These are phyloP conservation scores for Syncephalastrum contaminatum DNA, from an alignment of 371 early-diverging fungal species.

Conservation along the genomic window DNA sequence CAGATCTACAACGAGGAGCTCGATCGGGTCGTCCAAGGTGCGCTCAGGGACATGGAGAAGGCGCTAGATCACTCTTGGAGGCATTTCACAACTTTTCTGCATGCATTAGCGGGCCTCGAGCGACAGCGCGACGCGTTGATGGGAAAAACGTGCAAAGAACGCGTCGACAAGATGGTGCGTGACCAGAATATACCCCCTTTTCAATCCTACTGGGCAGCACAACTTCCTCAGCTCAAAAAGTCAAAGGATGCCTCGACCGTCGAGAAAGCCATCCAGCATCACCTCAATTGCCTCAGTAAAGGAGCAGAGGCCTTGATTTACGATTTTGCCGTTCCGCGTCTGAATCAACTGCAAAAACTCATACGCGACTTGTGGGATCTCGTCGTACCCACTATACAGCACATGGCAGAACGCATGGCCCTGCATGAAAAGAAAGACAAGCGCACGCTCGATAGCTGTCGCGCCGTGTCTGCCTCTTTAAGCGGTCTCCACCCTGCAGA, in stretches of 20 bases:
- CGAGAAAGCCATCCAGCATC: conserved; percentile 49
- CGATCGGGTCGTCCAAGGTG: conserved; percentile 32
- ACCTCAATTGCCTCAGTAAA: conserved; percentile 37
- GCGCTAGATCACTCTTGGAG: conserved; percentile 42
- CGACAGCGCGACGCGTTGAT: conserved; percentile 32
- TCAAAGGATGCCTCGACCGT: conserved; percentile 40
- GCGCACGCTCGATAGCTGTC: conserved; percentile 19
- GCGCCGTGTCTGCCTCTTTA: conserved; percentile 23
- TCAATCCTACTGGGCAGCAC: conserved; percentile 28
- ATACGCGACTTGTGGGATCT: conserved; percentile 36
- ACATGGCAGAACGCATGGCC: conserved; percentile 41
- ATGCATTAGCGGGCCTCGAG: conserved; percentile 34
- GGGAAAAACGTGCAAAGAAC: conserved; percentile 33
- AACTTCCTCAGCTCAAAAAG: conserved; percentile 6
- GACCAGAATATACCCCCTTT: conserved; percentile 29
- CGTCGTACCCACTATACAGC: conserved; percentile 37
- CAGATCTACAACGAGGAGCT: conserved; percentile 67
- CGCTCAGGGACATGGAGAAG: conserved; percentile 35
- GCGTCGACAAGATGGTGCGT: conserved; percentile 29
- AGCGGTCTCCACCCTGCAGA: conserved; percentile 22
- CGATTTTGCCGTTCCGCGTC: conserved; percentile 29
- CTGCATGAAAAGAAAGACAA: conserved; percentile 19
- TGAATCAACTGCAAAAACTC: conserved; percentile 24
- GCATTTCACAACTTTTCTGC: conserved; percentile 44
- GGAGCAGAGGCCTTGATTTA: conserved; percentile 20